A percentile compares a stretch with the other conserved stretches of the same genome.
phyloP scores from a whole-genome alignment of 2,329 filamentous ascomycete genomes.

The Orbilia brochopaga region DNA sequence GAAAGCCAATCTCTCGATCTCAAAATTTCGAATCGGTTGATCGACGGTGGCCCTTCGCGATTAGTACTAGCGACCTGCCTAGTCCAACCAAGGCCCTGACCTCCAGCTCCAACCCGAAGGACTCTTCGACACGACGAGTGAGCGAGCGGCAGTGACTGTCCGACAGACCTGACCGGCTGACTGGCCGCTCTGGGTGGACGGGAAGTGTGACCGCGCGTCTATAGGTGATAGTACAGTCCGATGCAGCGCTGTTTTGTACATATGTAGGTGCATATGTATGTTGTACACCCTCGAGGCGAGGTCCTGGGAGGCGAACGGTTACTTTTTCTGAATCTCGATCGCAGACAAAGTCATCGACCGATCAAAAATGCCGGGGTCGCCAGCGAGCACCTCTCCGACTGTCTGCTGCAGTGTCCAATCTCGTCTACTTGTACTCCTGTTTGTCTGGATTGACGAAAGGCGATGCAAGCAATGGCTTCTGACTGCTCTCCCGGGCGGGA shows the following conservation, averaged over 20 bases:
- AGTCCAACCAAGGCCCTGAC: constrained; percentile 21
- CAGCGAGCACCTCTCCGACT: not conserved
- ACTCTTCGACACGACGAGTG: not conserved
- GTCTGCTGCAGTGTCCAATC: too few relatives aligned
- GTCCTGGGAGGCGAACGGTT: not conserved
- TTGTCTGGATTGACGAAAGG: not conserved
- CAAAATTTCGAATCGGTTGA: constrained; percentile 29
- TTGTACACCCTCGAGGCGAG: not conserved
- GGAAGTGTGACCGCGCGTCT: constrained; percentile 45
- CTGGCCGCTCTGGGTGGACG: not conserved
- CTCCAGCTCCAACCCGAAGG: not conserved
- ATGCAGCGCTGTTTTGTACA: not conserved
- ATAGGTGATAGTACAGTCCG: not conserved
- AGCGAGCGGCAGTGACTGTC: not conserved
- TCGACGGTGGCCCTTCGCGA: constrained; percentile 20
- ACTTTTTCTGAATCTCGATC: constrained; percentile 7
- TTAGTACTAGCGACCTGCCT: constrained; percentile 39
- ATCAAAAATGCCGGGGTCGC: not conserved
- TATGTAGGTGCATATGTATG: too few relatives aligned
- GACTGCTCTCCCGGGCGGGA: constrained; percentile 11
- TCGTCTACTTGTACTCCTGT: not conserved
- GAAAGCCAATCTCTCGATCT: constrained; percentile 43
- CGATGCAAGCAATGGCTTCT: not conserved
- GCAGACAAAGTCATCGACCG: constrained; percentile 7
- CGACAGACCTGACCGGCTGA: not conserved